phyloP scores from a whole-genome alignment of 805 yeast genomes.

The Kuraishia hungarica region DNA sequence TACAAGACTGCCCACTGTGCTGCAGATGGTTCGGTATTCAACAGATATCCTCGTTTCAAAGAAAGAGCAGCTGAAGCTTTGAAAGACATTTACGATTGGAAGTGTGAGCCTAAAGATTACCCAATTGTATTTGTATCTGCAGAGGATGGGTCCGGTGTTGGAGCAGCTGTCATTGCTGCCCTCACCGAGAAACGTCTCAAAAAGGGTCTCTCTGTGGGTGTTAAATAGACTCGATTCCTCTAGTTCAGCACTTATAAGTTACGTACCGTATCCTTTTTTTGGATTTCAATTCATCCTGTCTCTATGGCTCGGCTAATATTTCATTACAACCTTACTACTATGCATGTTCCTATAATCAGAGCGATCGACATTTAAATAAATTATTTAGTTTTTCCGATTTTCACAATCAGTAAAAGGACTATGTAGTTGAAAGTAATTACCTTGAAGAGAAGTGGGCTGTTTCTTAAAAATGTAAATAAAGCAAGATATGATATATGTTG shows the following conservation, averaged over 20 bases:
- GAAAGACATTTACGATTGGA: slow-evolving; percentile 85
- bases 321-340: too few species aligned
- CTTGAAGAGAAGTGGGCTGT: too few species aligned
- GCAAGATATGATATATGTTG: too few species aligned
- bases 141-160: slow-evolving; percentile 98
- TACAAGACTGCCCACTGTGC: slow-evolving; percentile 79
- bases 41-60: slow-evolving; percentile 87
- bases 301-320: not conserved
- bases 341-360: too few species aligned
- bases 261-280: too few species aligned
- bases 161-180: slow-evolving; percentile 98
- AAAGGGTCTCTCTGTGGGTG: slow-evolving; percentile 63
- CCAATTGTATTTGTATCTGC: slow-evolving; percentile 67
- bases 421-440: too few species aligned
- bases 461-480: too few species aligned
- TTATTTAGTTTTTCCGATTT: too few species aligned
- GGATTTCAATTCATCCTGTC: too few species aligned
- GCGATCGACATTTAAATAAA: too few species aligned
- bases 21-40: slow-evolving; percentile 94
- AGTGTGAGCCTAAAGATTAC: slow-evolving; percentile 10
- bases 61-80: slow-evolving; percentile 83
- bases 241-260: too few species aligned
- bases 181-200: slow-evolving; percentile 74
- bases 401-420: too few species aligned
- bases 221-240: slow-evolving; percentile 8